phyloP scores from a whole-genome alignment of 108 stramenopile species.

The Mediolabrus comicus region DNA sequence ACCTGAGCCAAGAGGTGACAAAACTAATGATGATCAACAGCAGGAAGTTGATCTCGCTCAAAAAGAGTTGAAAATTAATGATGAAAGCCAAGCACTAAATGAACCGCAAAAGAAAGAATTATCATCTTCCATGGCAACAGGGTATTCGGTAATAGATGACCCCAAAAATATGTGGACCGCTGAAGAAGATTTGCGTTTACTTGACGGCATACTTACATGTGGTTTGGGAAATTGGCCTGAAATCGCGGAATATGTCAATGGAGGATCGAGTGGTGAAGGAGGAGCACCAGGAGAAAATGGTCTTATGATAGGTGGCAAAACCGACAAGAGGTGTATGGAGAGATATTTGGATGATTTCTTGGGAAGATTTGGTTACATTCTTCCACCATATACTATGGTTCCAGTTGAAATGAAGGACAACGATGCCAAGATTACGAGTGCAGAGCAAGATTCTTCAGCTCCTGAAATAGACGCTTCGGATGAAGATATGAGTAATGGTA shows the following conservation, averaged over 20 bases:
- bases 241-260: constrained; percentile 78
- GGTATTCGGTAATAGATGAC: constrained; percentile 49
- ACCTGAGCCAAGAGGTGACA: not conserved
- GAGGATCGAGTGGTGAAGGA: constrained; percentile 43
- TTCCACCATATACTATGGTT: constrained; percentile 80
- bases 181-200: constrained; percentile 84
- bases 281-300: constrained; percentile 2
- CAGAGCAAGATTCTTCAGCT: constrained; percentile 1
- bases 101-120: not conserved
- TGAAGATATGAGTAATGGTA: constrained; percentile 1
- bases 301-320: constrained; percentile 48
- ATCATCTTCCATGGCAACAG: constrained; percentile 5
- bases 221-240: constrained; percentile 90
- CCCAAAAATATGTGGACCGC: constrained; percentile 74
- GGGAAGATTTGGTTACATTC: constrained; percentile 83
- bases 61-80: not conserved
- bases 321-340: constrained; percentile 89
- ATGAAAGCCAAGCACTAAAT: constrained; percentile 1
- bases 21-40: not conserved
- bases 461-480: constrained; percentile 7
- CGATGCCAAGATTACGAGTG: not conserved
- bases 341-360: constrained; percentile 87
- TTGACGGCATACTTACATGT: constrained; percentile 78
- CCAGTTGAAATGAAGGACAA: constrained; percentile 8
- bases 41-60: not conserved